phyloP scores from a whole-genome alignment of 306 rosid genomes.

The Purshia tridentata region DNA sequence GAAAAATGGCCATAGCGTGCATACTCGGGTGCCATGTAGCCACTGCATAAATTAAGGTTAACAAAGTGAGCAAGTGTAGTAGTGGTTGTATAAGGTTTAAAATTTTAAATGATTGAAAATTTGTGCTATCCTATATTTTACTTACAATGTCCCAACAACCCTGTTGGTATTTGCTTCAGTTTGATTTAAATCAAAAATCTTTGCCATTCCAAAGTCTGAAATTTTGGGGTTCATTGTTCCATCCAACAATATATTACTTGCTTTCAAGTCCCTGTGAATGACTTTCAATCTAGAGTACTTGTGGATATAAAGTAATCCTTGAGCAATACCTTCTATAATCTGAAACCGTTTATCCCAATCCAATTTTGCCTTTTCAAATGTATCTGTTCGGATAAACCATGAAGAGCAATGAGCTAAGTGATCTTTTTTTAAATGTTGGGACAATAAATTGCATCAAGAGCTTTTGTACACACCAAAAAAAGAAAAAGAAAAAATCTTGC shows the following conservation, averaged over 20 bases:
- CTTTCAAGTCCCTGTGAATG: conserved; percentile 28
- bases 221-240: conserved; percentile 23
- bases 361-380: background rate
- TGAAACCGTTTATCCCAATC: conserved; percentile 36
- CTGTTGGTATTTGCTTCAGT: no score
- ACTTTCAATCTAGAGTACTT: conserved; percentile 18
- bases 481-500: background rate
- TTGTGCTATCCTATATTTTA: no score
- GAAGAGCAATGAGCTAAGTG: background rate
- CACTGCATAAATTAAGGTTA: no score
- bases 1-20: conserved; percentile 16
- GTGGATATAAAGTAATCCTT: conserved; percentile 23
- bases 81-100: no score
- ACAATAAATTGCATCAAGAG: no score
- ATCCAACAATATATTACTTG: conserved; percentile 27
- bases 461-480: background rate
- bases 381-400: background rate
- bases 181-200: no score
- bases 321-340: conserved; percentile 24
- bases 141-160: no score
- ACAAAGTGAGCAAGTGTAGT: no score
- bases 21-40: no score
- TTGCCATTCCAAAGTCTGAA: no score
- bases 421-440: no score
- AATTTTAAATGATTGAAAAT: no score